Evolutionary conservation across 495 filamentous ascomycete genomes (phyloP).

Genomic region (Annulohypoxylon stygium): DNA sequence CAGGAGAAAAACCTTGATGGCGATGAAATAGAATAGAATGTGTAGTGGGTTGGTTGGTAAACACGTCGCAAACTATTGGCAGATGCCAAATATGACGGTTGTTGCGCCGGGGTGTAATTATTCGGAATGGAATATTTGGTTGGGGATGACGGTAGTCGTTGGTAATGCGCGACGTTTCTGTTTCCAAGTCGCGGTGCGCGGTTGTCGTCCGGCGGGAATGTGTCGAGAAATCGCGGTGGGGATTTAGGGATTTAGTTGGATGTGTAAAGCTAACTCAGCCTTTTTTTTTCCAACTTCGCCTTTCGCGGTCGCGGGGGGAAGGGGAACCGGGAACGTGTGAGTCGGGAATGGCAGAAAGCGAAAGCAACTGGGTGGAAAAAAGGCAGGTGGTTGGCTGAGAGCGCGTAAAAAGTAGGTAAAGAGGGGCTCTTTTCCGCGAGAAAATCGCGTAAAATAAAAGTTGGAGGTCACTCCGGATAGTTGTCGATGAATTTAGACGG

Average conservation of each 20-base stretch:
- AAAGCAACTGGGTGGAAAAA: conserved; percentile 33
- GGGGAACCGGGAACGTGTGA: conserved; percentile 18
- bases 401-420: conserved; percentile 45
- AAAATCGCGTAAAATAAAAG: conserved; percentile 59
- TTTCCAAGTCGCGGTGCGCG: conserved; percentile 45
- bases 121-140: conserved; percentile 44
- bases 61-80: conserved; percentile 47
- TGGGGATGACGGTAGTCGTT: conserved; percentile 41
- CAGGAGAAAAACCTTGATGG: conserved; percentile 13
- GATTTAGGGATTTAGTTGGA: conserved; percentile 42
- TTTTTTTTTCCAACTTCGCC: conserved; percentile 44
- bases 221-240: conserved; percentile 39
- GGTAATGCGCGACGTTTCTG: conserved; percentile 42
- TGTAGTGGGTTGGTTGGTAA: conserved; percentile 41
- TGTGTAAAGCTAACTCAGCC: conserved; percentile 15
- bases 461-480: conserved; percentile 62
- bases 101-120: conserved; percentile 52
- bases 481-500: conserved; percentile 64
- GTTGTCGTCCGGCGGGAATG: conserved; percentile 31
- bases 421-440: conserved; percentile 49
- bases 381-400: conserved; percentile 43
- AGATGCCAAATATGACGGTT: conserved; percentile 41
- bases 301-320: conserved; percentile 42
- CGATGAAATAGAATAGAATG: conserved; percentile 27
- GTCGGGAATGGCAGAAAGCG: conserved; percentile 29